Percentiles rank a stretch among this genome's conserved stretches.
Conservation (phyloP, 148 eudicot species). For the Salicornia ramosissima region DNA sequence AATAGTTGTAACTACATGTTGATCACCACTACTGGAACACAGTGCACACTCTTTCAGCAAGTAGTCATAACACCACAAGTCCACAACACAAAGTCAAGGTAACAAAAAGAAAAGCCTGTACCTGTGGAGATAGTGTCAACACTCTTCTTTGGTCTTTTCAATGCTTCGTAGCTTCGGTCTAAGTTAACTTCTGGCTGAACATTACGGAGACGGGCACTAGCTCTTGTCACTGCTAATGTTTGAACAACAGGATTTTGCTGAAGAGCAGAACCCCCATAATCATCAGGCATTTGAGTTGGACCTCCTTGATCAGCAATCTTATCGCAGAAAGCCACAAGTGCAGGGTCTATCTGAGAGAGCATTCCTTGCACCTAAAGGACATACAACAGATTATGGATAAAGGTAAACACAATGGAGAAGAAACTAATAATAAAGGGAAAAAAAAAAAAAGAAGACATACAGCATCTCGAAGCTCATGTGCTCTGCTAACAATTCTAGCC, state of each 20-base stretch:
- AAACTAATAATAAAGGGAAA: neutral
- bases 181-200: constrained; percentile 88
- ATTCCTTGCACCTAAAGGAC: constrained; percentile 82
- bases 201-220: constrained; percentile 94
- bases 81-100: neutral
- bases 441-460: constrained; percentile 37
- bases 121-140: constrained; percentile 56
- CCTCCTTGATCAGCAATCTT: constrained; percentile 93
- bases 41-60: too few relatives aligned
- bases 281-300: constrained; percentile 70
- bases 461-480: constrained; percentile 91
- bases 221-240: constrained; percentile 62
- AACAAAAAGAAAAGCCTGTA: constrained; percentile 24
- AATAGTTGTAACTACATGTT: neutral
- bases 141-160: constrained; percentile 75
- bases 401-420: constrained; percentile 1
- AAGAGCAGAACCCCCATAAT: constrained; percentile 42
- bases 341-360: constrained; percentile 98
- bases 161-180: constrained; percentile 78
- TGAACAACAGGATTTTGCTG: constrained; percentile 69
- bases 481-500: constrained; percentile 98
- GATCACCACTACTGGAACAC: neutral
- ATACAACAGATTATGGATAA: constrained; percentile 5
- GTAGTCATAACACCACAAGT: neutral
- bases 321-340: constrained; percentile 82